Evolutionary conservation across 2,329 filamentous ascomycete species (phyloP), one percentile per base, ranked within the genome.

Genomic region (Xylaria polymorpha): DNA sequence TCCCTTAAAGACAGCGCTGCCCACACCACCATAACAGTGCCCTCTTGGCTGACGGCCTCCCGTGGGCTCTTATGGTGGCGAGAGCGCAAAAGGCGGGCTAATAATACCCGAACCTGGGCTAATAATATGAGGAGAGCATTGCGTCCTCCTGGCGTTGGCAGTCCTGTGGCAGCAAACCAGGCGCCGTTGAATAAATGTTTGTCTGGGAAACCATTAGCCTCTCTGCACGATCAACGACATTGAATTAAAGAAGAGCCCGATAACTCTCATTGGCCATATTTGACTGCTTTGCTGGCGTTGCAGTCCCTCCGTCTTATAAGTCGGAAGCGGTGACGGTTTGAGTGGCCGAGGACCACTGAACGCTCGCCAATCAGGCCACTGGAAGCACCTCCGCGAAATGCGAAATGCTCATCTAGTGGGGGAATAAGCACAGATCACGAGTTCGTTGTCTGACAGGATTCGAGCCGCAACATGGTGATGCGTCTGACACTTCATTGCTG

Each of bases 361-460:
- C 63, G 63, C 71, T 75, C 76, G 73, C 78, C 78, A 79, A 79
- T 79, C 76, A 78, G 69, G 72, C 72, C 63, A 67, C 72, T 64
- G 63, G 58, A 46, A 66, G 56, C 63, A 58, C 71, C 73, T 71
- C 72, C 69, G 71, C 58, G 66, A 73, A 61, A 62, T 68, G 59
- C 60, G 66, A 73, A 61, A 62, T 68, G 59, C 60, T 64, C 68
- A 66, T 68, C 72, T 66, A 70, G 67, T 70, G 72, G 67, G 70
- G 67, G 72, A 71, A 74, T 72, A 75, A 77, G 78, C 77, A 79
- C 77, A 75, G 78, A 78, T 78, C 78, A 79, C 64, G 76, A 66
- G 78, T 79, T 79, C 77, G 70, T 77, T 65, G 73, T 76, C 71
- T 74, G 74, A 74, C 75, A 67, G 70, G 56, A 71, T 61, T 67